Conservation (phyloP, 2,329 filamentous ascomycete species). For the Geosmithia flava region DNA sequence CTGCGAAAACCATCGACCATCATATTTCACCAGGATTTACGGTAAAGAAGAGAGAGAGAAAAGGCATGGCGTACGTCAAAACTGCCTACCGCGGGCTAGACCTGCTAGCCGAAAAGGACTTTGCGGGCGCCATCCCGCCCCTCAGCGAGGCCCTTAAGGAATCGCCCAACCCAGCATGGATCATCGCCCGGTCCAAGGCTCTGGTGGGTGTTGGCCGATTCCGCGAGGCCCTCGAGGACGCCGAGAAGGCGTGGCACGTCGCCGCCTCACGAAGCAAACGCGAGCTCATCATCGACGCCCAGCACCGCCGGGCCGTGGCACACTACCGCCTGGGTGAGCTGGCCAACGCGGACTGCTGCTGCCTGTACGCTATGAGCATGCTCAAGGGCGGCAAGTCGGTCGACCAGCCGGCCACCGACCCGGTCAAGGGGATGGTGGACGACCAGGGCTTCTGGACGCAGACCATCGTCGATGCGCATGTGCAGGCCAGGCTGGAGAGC, state of each 20-base stretch:
- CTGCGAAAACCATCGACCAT: no score
- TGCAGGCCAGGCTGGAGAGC: conserved; percentile 18
- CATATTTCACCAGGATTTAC: no score
- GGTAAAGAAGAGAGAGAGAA: neutral
- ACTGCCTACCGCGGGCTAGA: conserved; percentile 50
- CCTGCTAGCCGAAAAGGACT: conserved; percentile 51
- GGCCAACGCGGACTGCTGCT: conserved; percentile 63
- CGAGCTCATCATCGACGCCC: conserved; percentile 66
- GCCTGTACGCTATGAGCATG: conserved; percentile 40
- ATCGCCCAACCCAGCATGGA: conserved; percentile 62
- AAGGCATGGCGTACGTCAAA: conserved; percentile 37
- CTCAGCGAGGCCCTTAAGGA: conserved; percentile 56
- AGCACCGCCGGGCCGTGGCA: conserved; percentile 67
- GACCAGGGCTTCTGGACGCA: conserved; percentile 33
- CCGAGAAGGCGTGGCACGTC: conserved; percentile 50
- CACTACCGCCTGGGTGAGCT: conserved; percentile 58
- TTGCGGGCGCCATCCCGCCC: conserved; percentile 52
- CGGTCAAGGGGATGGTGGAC: conserved; percentile 20
- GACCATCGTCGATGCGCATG: conserved; percentile 16
- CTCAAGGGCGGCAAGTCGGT: conserved; percentile 15
- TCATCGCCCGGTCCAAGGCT: conserved; percentile 70
- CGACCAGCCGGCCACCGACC: conserved; percentile 16
- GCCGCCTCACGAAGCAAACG: conserved; percentile 55
- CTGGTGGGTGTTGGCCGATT: conserved; percentile 53
- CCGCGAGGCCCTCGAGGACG: conserved; percentile 55